Evolutionary conservation across 805 yeast genomes (phyloP).

Genomic region (Candida succiphila): DNA sequence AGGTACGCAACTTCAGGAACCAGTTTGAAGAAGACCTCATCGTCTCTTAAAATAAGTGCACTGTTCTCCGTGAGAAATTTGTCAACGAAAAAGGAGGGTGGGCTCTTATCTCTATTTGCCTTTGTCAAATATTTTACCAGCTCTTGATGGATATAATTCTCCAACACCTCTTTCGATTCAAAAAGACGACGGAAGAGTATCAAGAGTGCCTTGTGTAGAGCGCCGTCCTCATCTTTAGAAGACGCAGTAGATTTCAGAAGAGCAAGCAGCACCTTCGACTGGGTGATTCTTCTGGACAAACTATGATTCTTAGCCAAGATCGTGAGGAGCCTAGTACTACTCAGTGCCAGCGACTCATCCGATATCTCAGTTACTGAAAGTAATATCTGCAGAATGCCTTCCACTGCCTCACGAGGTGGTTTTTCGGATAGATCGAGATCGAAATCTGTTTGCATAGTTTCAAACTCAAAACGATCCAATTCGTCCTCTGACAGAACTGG

Average conservation of each 20-base stretch:
- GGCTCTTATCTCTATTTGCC: slow-evolving; percentile 6
- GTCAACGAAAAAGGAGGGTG: slow-evolving; percentile 32
- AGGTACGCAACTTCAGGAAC: slow-evolving; percentile 12
- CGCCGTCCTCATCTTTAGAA: slow-evolving; percentile 24
- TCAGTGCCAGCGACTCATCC: too few relatives aligned
- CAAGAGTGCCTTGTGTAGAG: slow-evolving; percentile 37
- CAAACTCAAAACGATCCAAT: too few relatives aligned
- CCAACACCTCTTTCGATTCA: slow-evolving; percentile 47
- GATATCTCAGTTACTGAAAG: too few relatives aligned
- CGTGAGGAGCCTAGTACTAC: too few relatives aligned
- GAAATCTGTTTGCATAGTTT: too few relatives aligned
- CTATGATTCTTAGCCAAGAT: too few relatives aligned
- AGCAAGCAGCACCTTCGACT: too few relatives aligned
- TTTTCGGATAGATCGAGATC: too few relatives aligned
- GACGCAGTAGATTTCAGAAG: too few relatives aligned
- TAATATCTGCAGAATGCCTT: too few relatives aligned
- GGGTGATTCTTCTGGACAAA: too few relatives aligned
- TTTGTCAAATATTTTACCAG: slow-evolving; percentile 31
- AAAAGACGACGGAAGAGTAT: slow-evolving; percentile 58
- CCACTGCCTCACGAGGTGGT: too few relatives aligned
- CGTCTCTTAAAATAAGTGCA: slow-evolving; percentile 31
- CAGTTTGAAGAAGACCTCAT: slow-evolving; percentile 13
- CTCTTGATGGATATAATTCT: slow-evolving; percentile 39
- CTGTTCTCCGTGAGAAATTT: slow-evolving; percentile 39
- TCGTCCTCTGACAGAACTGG: background rate